phyloP scores from a whole-genome alignment of 768 basidiomycete genomes.

The Boletus rubropictus region DNA sequence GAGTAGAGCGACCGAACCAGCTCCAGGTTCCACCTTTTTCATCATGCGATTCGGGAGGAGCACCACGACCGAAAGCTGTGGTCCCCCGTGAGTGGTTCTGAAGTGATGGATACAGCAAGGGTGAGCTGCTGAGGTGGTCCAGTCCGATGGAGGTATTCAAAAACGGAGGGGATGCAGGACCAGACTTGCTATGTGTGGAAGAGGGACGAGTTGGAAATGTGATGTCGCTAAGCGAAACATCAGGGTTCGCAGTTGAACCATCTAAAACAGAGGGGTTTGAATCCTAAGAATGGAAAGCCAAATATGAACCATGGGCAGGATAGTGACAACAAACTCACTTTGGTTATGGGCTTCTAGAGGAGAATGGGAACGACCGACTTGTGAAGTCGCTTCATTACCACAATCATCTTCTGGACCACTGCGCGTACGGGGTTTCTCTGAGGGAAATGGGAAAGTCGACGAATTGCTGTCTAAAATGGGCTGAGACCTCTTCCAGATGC shows the following conservation, averaged over 20 bases:
- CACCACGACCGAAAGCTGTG: neutral
- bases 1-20: neutral
- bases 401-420: neutral
- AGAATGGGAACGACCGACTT: neutral
- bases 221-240: neutral
- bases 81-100: neutral
- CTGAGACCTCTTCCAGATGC: constrained; percentile 6
- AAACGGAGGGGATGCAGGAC: neutral
- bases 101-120: neutral
- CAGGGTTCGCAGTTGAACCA: neutral
- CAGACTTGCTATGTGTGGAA: neutral
- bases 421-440: neutral
- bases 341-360: neutral
- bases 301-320: neutral
- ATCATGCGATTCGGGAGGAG: neutral
- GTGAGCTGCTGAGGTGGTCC: neutral
- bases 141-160: neutral
- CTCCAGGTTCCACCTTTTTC: neutral
- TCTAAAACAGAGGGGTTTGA: neutral
- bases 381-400: neutral
- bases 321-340: neutral
- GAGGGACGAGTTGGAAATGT: neutral
- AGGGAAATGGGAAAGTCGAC: neutral
- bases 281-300: neutral
- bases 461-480: neutral